Base-by-base conservation (phyloP, 306 rosid species). In the Fragaria iinumae region DNA sequence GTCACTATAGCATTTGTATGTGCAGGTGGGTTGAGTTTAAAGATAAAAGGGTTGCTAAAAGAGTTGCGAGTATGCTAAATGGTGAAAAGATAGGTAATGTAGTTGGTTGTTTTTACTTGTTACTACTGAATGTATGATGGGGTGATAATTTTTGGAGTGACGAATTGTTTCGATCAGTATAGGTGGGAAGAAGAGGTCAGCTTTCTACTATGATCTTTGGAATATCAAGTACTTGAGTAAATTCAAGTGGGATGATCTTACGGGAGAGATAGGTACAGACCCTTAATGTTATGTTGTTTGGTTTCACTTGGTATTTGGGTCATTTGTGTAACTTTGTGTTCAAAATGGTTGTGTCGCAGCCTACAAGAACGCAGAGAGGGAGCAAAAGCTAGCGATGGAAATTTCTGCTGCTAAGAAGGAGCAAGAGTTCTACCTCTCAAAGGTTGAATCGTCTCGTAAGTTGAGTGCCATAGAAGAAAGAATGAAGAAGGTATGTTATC, bases 241-340 rank as follows among this genome's bases (percentile, higher is more conserved):
- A 83, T 92, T 92, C 88, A 95, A 95, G 89, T 95, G 97, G 99
- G 97, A 92, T 80, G 89, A 95, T 86, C 89, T 95, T 73, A 88
- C 90, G 34, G 91, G 87, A 86, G 99, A 92, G 88, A 85, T 85
- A 38, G 97, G 99, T 92, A 86, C 32, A 56, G 17, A 59, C 27
- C 77, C 32, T 60, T 52, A 69, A 70, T 80, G 67, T 79, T 70
- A 71, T n/a, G 67, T 5, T 69, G 69, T 80, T 71, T 6, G 74
- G 3, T 73, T 36, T 8, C 25, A 9, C 73, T 71, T 69, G 3
- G 71, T 23, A 3, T 45, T 52, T 73, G 77, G 77, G 29, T 6
- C 7, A 34, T 39, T 8, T 74, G 50, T 74, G 50, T 64, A 71
- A 49, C 27, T 71, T 43, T 83, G 47, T 67, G 60, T 52, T 63